Base-by-base conservation (phyloP, 2,329 filamentous ascomycete species). In the Beauveria caledonica region DNA sequence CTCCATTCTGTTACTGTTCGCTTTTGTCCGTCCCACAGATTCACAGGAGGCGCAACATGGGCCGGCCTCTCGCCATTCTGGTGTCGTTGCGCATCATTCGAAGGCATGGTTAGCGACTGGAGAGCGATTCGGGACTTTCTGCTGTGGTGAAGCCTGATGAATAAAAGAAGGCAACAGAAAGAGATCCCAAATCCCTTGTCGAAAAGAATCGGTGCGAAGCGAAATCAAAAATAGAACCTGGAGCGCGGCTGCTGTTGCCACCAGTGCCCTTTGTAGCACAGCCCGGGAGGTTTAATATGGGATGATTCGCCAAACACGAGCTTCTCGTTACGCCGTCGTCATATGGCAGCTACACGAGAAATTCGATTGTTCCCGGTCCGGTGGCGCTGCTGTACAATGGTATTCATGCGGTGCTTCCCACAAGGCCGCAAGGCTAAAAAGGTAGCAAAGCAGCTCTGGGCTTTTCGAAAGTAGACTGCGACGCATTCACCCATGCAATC, bases 21-120 rank as follows among this genome's bases (percentile, higher is more conserved):
- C 9, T 25, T 61, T 27, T 52, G 45, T n/a, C 60, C 60, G 21
- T 61, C 53, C 60, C 60, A 61, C 27, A 55, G 36, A 29, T 58
- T 61, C 46, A 57, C 19, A 11, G 42, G 48, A 9, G 50, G 23
- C 29, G 17, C 29, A 25, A 15, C 15, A 52, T 27, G 39, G 49
- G 29, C 40, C 39, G 29, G 29, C 33, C 21, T 54, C 42, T 54
- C 42, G 50, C 29, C 50, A 23, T 52, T 15, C 25, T 33, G 40
- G 6, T 46, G 25, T 58, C 56, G 56, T 21, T 39, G 46, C 13
- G 36, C 2, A 51, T 29, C 39, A 39, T 13, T 60, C 19, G 49
- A 40, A 49, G 13, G 27, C 57, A 60, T 60, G 13, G 9, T 53
- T 46, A 17, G 48, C 40, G 15, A 40, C 10, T 19, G n/a, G 48